Percentiles rank a stretch among this genome's conserved stretches.
Conservation (phyloP, 257 asterid species). For the Plantago elongata region DNA sequence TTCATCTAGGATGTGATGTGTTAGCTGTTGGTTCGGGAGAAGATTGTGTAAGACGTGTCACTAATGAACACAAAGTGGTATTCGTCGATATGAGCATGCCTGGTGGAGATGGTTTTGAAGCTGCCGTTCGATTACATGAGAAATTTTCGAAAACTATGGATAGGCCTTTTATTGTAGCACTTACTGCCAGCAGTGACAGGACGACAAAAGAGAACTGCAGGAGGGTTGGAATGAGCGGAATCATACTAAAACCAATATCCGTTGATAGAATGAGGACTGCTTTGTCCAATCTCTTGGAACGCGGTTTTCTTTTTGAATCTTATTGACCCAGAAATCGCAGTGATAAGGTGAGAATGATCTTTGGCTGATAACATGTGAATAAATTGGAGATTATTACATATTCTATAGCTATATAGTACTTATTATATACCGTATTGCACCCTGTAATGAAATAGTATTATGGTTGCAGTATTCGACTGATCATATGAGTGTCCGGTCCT, state of each 20-base stretch:
- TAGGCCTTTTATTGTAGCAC: constrained; percentile 74
- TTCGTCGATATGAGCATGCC: constrained; percentile 62
- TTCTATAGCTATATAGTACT: too few species aligned
- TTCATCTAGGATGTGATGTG: constrained; percentile 87
- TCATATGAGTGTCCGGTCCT: not conserved
- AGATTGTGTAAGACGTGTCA: constrained; percentile 60
- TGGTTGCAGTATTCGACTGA: constrained; percentile 11
- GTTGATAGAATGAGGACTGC: constrained; percentile 83
- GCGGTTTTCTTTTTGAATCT: constrained; percentile 49
- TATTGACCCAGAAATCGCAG: constrained; percentile 19
- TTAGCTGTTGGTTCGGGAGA: constrained; percentile 64
- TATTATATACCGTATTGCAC: not conserved
- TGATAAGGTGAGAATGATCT: not conserved
- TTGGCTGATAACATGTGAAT: too few species aligned
- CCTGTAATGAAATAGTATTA: not conserved
- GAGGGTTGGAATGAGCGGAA: constrained; percentile 84
- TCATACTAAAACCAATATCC: constrained; percentile 72
- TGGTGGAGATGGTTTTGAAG: constrained; percentile 52
- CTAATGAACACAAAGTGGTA: constrained; percentile 64
- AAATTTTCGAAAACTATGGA: constrained; percentile 54
- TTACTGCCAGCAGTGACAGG: constrained; percentile 61
- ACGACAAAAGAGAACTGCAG: constrained; percentile 65
- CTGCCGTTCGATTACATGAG: constrained; percentile 58
- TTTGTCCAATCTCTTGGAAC: constrained; percentile 69
- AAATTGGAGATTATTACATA: too few species aligned